phyloP scores from a whole-genome alignment of 345 rosid species.

The Camelina hispida region DNA sequence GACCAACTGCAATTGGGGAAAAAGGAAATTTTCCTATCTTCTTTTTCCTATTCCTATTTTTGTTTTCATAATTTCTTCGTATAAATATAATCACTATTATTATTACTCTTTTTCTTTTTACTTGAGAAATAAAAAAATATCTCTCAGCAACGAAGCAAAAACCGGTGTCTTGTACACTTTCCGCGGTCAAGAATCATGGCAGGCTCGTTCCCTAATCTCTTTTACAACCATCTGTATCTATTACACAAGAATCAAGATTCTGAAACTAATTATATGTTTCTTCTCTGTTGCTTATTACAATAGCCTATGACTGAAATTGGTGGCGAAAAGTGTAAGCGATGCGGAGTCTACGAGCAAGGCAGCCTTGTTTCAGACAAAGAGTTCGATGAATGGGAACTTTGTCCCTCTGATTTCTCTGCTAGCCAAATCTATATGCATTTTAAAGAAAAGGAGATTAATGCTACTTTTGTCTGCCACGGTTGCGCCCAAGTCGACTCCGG shows the following conservation, averaged over 20 bases:
- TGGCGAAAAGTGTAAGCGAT: constrained; percentile 81
- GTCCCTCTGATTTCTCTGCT: constrained; percentile 72
- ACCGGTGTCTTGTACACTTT: constrained; percentile 46
- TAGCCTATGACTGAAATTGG: constrained; percentile 75
- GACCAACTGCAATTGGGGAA: too few species aligned
- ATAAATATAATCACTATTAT: too few species aligned
- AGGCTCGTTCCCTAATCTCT: constrained; percentile 47
- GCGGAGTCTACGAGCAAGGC: constrained; percentile 87
- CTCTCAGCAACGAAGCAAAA: too few species aligned
- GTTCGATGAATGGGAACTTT: constrained; percentile 87
- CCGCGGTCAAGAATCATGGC: constrained; percentile 80
- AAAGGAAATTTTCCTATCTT: too few species aligned
- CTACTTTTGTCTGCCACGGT: constrained; percentile 69
- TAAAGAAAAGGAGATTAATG: constrained; percentile 65
- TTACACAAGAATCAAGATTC: neutral
- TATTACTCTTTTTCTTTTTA: too few species aligned
- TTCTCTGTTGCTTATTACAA: too few species aligned
- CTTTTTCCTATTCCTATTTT: too few species aligned
- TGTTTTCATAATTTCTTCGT: too few species aligned
- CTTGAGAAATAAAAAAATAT: too few species aligned
- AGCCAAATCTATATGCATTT: constrained; percentile 59
- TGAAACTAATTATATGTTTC: neutral
- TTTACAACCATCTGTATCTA: neutral
- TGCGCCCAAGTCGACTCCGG: constrained; percentile 54
- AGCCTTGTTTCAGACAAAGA: constrained; percentile 63